Evolutionary conservation across 352 stramenopile genomes (phyloP), one percentile per base, ranked within the genome.

Genomic region (Peronospora farinosa): DNA sequence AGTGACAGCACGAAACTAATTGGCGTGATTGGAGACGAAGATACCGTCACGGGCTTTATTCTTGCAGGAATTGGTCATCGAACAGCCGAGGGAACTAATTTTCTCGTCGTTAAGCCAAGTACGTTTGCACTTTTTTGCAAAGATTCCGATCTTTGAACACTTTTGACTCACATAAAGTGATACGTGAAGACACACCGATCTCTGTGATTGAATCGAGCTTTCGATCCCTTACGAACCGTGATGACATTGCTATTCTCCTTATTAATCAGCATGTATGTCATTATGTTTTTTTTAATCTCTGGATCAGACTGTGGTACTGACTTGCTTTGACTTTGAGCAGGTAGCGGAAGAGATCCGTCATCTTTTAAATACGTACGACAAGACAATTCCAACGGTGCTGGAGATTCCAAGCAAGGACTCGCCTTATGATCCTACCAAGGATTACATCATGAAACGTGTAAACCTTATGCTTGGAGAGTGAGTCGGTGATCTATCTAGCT

Each of bases 381-480:
- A 97, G 71, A 98, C 95, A 21, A 98, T 99, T 65, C 96, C 96
- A 23, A 99, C 96, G 7, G 84, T 99, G 49, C 78, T 99, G 47
- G 96, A 99, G 70, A 99, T 99, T 60, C 96, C 95, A 38, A 97
- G 84, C 67, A 98, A 98, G 55, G 87, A 96, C 62, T 74, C 69
- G 46, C 88, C 86, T 40, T 98, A 99, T 65, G 95, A 99, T 69
- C 94, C 96, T 16, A 69, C 95, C 54, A 97, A 99, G 83, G 96
- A 99, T 80, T 98, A 98, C 72, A 98, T 99, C 71, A 98, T 99
- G 95, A 96, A 98, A 80, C 83, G 95, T 53, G 94, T 99, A 33
- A 95, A 88, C 61, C 67, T 93, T 44, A 92, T 97, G 82, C 84
- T 97, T 8, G 88, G 88, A 53, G 82, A 88, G 31, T 74, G 10